These are phyloP conservation scores for Citrus australasica DNA, from an alignment of 345 rosid genomes.

Conservation along the genomic window DNA sequence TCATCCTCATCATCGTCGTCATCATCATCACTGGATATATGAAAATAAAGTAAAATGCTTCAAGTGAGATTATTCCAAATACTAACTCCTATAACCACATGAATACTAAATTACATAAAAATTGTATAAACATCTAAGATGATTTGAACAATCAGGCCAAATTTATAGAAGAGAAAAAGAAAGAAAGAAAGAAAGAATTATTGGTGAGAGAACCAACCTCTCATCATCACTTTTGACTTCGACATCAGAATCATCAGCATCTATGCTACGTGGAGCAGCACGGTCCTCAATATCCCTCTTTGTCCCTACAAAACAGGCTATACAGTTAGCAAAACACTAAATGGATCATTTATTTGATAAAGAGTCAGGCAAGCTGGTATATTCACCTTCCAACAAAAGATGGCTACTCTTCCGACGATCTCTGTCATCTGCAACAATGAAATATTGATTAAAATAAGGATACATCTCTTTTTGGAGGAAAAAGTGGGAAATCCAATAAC, in stretches of 20 bases:
- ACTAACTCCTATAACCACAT: not conserved
- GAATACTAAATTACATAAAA: not conserved
- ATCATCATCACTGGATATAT: conserved; percentile 37
- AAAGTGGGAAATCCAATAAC: not conserved
- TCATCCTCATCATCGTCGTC: conserved; percentile 75
- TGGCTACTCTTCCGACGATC: conserved; percentile 78
- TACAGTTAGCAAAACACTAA: conserved; percentile 21
- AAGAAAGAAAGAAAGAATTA: not conserved
- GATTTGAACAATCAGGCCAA: not conserved
- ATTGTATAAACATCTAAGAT: not conserved
- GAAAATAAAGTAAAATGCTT: conserved; percentile 4
- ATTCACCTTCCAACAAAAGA: conserved; percentile 72
- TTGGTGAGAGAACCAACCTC: conserved; percentile 35
- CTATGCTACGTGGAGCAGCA: conserved; percentile 68
- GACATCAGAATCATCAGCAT: conserved; percentile 98
- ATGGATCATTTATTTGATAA: conserved; percentile 1
- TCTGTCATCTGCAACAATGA: conserved; percentile 67
- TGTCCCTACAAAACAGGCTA: conserved; percentile 36
- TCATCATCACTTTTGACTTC: conserved; percentile 66
- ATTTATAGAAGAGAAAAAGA: not conserved
- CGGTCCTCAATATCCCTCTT: conserved; percentile 87
- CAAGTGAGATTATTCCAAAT: not conserved
- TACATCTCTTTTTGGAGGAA: not conserved
- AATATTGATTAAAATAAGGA: not conserved
- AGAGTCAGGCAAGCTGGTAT: not conserved